Percentiles rank a stretch among this genome's conserved stretches.
Conservation (phyloP, 768 basidiomycete genomes). For the Tylopilus cervinicoccineus region DNA sequence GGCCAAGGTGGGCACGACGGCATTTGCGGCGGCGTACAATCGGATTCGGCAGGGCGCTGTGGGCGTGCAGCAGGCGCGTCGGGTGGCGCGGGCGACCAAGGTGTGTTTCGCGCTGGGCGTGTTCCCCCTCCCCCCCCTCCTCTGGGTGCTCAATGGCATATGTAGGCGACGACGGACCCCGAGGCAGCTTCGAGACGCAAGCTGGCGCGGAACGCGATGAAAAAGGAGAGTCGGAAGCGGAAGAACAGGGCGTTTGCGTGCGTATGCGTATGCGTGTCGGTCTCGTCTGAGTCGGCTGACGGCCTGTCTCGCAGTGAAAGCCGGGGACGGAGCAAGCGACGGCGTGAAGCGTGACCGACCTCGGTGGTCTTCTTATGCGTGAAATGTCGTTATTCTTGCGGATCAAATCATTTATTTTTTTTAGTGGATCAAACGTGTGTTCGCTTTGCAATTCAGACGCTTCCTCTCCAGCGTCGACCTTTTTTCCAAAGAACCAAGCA, state of each 20-base stretch:
- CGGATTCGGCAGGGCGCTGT: slow-evolving; percentile 70
- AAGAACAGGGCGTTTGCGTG: slow-evolving; percentile 61
- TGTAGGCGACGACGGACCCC: slow-evolving; percentile 67
- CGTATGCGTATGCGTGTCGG: slow-evolving; percentile 51
- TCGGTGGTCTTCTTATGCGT: too few relatives aligned
- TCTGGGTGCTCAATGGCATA: too few relatives aligned
- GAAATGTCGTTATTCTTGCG: too few relatives aligned
- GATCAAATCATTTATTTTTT: too few relatives aligned
- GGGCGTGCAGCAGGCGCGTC: slow-evolving; percentile 67
- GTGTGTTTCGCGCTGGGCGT: too few relatives aligned
- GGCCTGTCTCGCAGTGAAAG: slow-evolving; percentile 35
- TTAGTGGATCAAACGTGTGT: too few relatives aligned
- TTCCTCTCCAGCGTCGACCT: too few relatives aligned
- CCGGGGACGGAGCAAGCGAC: slow-evolving; percentile 46
- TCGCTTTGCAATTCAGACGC: too few relatives aligned
- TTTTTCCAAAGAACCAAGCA: too few relatives aligned
- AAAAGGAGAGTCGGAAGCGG: slow-evolving; percentile 84
- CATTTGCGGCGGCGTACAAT: slow-evolving; percentile 77
- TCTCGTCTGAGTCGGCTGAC: background rate
- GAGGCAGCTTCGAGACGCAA: slow-evolving; percentile 74
- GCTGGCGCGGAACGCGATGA: slow-evolving; percentile 62
- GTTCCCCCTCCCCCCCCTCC: too few relatives aligned
- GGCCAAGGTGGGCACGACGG: slow-evolving; percentile 80
- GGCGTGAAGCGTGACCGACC: slow-evolving; percentile 27
- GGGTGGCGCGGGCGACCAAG: slow-evolving; percentile 51